A percentile compares a stretch with the other conserved stretches of the same genome.
Conservation (phyloP, 371 early-diverging fungal species). For the Mucor mucedo region DNA sequence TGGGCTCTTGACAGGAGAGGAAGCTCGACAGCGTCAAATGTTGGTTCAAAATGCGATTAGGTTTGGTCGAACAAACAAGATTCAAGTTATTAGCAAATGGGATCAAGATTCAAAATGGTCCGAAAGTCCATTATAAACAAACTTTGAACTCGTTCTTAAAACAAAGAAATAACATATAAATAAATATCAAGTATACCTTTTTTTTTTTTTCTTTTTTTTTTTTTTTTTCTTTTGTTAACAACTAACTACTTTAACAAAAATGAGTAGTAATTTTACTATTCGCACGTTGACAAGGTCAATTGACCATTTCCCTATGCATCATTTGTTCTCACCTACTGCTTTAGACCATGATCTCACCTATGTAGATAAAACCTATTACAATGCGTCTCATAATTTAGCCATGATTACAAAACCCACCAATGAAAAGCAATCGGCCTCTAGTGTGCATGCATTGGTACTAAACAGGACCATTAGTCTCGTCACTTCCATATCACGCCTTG, state of each 20-base stretch:
- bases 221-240: slow-evolving; percentile 11
- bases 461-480: slow-evolving; percentile 32
- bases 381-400: not conserved
- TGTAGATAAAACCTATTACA: slow-evolving; percentile 49
- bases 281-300: slow-evolving; percentile 17
- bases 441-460: slow-evolving; percentile 23
- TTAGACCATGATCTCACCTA: slow-evolving; percentile 43
- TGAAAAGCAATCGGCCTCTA: slow-evolving; percentile 11
- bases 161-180: slow-evolving; percentile 8
- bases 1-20: slow-evolving; percentile 38
- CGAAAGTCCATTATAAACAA: slow-evolving; percentile 32
- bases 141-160: not conserved
- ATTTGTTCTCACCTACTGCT: slow-evolving; percentile 45
- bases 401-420: not conserved
- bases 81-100: slow-evolving; percentile 47
- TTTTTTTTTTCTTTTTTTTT: slow-evolving; percentile 4
- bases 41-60: slow-evolving; percentile 43
- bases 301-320: slow-evolving; percentile 32
- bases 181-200: slow-evolving; percentile 1
- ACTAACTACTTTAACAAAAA: not conserved
- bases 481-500: slow-evolving; percentile 35
- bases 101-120: slow-evolving; percentile 30
- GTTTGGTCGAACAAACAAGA: slow-evolving; percentile 46
- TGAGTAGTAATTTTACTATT: slow-evolving; percentile 28
- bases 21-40: slow-evolving; percentile 32